phyloP scores from a whole-genome alignment of 768 basidiomycete species.

The Leccinum boreale region DNA sequence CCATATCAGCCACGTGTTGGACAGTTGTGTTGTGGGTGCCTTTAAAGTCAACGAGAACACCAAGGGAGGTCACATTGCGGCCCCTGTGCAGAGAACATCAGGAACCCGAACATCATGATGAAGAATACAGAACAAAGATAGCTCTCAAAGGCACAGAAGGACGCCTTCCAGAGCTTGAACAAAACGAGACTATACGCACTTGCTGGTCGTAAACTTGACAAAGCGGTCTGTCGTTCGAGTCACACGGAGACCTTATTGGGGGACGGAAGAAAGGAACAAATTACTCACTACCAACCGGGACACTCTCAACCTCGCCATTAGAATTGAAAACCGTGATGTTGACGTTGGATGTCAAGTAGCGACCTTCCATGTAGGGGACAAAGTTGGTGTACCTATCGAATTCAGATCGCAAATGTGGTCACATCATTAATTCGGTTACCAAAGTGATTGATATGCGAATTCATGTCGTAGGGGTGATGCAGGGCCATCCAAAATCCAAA shows the following conservation, averaged over 20 bases:
- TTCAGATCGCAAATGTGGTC: neutral
- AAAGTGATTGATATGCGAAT: neutral
- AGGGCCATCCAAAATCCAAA: neutral
- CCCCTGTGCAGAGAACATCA: constrained; percentile 39
- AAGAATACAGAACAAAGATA: neutral
- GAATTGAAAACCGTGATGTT: constrained; percentile 53
- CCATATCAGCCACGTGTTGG: constrained; percentile 69
- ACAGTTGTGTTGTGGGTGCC: constrained; percentile 68
- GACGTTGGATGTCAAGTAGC: constrained; percentile 81
- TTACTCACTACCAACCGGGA: constrained; percentile 45
- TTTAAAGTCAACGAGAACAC: constrained; percentile 74
- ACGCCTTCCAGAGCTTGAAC: too few relatives aligned
- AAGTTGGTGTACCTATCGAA: constrained; percentile 58
- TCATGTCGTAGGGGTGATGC: neutral
- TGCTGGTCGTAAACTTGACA: constrained; percentile 68
- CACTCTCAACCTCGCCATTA: constrained; percentile 33
- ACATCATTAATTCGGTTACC: neutral
- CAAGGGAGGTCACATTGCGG: constrained; percentile 66
- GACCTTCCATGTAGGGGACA: constrained; percentile 59
- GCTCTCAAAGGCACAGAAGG: too few relatives aligned
- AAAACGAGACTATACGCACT: constrained; percentile 41
- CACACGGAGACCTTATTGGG: constrained; percentile 36
- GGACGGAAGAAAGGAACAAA: neutral
- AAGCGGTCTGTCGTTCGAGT: constrained; percentile 44
- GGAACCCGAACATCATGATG: neutral